Conservation (phyloP, 1,139 yeast genomes). For the Pneumocystis wakefieldiae region DNA sequence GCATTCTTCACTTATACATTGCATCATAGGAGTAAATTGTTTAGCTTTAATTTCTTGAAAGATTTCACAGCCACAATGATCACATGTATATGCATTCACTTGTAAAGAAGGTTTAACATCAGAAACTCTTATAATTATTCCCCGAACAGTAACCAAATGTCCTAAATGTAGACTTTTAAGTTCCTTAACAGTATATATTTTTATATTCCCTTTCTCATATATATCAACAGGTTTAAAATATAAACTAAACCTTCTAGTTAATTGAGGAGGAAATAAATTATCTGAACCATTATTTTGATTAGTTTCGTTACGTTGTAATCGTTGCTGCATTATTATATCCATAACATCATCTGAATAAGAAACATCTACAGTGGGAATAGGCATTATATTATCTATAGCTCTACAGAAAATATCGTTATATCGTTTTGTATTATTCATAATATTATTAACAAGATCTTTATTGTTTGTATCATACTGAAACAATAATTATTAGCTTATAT, state of each 20-base stretch:
- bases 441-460: slow-evolving; percentile 37
- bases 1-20: slow-evolving; percentile 77
- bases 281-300: slow-evolving; percentile 43
- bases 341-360: slow-evolving; percentile 77
- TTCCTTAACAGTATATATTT: slow-evolving; percentile 75
- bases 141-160: slow-evolving; percentile 73
- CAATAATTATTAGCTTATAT: background rate
- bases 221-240: slow-evolving; percentile 69
- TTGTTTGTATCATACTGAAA: slow-evolving; percentile 14
- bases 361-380: slow-evolving; percentile 63
- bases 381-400: slow-evolving; percentile 69
- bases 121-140: slow-evolving; percentile 87
- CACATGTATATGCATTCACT: slow-evolving; percentile 94
- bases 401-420: slow-evolving; percentile 63
- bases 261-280: slow-evolving; percentile 59
- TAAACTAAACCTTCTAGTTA: slow-evolving; percentile 64
- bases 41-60: slow-evolving; percentile 86
- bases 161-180: slow-evolving; percentile 77
- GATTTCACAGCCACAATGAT: slow-evolving; percentile 89
- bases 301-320: slow-evolving; percentile 67
- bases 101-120: slow-evolving; percentile 88
- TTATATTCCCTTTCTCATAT: slow-evolving; percentile 29
- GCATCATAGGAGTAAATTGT: slow-evolving; percentile 69
- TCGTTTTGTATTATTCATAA: slow-evolving; percentile 60
- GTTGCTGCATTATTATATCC: slow-evolving; percentile 82